Evolutionary conservation across 345 rosid genomes (phyloP), one percentile per base, ranked within the genome.

Genomic region (Trapa bicornis): DNA sequence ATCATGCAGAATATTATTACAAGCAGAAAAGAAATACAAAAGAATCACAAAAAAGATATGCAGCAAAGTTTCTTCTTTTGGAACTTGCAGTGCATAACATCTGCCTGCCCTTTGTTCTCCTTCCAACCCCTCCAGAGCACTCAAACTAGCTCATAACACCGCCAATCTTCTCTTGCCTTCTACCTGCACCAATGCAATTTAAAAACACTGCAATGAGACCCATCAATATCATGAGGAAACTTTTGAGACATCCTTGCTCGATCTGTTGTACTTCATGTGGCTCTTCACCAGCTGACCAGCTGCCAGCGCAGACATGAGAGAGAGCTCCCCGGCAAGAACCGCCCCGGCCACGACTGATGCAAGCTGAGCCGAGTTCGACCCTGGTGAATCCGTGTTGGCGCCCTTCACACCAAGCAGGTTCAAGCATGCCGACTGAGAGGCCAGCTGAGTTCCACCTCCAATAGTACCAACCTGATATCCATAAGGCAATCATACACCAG

Each of bases 361-460:
- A n/a, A 87, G 72, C 37, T 72, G 74, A 73, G 83, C 79, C 16
- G 89, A 58, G 75, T 87, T 82, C 32, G 83, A 71, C 35, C 93
- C 93, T 0, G 93, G 82, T 6, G 69, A 50, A 32, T 83, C 88
- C 74, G 65, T 77, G 76, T 67, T 80, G 10, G 93, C 84, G n/a
- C 88, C 93, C 72, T 87, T 87, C 32, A 85, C 89, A 0, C 89
- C 89, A 0, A 87, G 86, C 64, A 87, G 69, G 60, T 85, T 83
- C 78, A 87, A 78, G 69, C 89, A 87, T 17, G 89, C 93, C 17
- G 93, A 85, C 75, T 87, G 93, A 37, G 89, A 85, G 65, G 89
- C 86, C 56, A 87, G 93, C 72, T 85, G 89, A 41, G 93, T 87
- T 50, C 93, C 93, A 16, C 93, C 93, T 57, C 93, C 89, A 7